Evolutionary conservation across 257 asterid genomes (phyloP).

Genomic region (Linaria vulgaris): DNA sequence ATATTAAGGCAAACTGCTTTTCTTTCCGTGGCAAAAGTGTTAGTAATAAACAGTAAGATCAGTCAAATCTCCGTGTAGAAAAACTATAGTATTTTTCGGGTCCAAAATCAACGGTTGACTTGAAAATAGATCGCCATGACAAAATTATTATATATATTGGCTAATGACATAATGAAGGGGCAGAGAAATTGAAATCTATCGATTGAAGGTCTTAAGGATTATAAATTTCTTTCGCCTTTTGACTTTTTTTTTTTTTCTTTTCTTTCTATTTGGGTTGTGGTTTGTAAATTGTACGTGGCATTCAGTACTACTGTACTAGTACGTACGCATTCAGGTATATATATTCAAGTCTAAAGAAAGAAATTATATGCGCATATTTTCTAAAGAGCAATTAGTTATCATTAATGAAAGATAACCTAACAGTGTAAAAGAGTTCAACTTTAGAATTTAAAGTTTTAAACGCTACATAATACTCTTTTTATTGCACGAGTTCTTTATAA

Average conservation of each 20-base stretch:
- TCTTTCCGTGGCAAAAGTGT: background rate
- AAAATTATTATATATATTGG: background rate
- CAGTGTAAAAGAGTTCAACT: no score
- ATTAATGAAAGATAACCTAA: no score
- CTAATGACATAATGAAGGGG: no score
- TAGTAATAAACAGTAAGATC: no score
- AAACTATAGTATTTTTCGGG: constrained; percentile 8
- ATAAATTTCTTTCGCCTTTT: background rate
- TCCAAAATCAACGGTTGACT: constrained; percentile 37
- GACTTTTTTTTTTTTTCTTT: background rate
- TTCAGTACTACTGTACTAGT: background rate
- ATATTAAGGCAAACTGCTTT: no score
- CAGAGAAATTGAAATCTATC: background rate
- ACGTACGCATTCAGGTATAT: no score
- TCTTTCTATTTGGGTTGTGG: background rate
- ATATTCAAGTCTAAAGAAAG: background rate
- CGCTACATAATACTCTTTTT: no score
- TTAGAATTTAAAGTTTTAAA: no score
- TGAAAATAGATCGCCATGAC: constrained; percentile 14
- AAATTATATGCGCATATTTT: constrained; percentile 3
- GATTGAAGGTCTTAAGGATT: background rate
- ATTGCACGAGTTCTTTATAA: no score
- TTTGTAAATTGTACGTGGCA: background rate
- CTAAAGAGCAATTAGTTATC: no score
- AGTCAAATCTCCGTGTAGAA: constrained; percentile 18